Base-by-base conservation (phyloP, 305 asterid genomes). In the Solanum hybrid region DNA sequence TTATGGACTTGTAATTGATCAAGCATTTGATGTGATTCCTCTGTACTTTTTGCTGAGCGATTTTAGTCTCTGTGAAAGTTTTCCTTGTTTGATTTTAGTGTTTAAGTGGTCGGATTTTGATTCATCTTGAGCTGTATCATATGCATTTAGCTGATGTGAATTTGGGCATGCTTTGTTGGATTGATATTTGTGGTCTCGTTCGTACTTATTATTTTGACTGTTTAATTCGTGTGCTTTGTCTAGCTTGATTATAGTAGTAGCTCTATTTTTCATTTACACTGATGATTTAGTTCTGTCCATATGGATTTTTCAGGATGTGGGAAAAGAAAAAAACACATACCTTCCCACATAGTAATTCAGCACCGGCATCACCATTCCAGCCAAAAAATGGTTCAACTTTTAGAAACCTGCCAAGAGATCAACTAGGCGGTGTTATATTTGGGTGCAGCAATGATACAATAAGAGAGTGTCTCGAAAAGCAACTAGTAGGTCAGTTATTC, bases 391-490 rank as follows among this genome's bases (percentile, higher is more conserved):
- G n/a, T n/a, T n/a, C n/a, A n/a, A n/a, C n/a, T n/a, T 79, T 90
- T 39, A 92, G 99, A 89, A 95, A 94, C 91, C 91, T 97, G 95
- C 89, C 37, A 26, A 97, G 91, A 90, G 85, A 69, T 89, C 93
- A 93, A 88, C 97, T 97, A 89, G 99, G 99, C 28, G 97, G 97
- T 79, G 97, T 97, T 84, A 92, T 97, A 91, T 97, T 97, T 91
- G 97, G 98, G 28, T 97, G 99, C 94, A 94, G 92, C 22, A 90
- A 88, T 14, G 51, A 22, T 89, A 96, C 98, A 13, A 91, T 91
- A 87, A 89, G 42, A 64, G 98, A 95, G 89, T 96, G 98, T 85
- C 95, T 92, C 14, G 11, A 87, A 91, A 94, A 90, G 0, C 98
- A 97, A 90, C 96, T 96, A 84, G 96, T 97, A 77, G 99, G 99